These are phyloP conservation scores for Orobanche coerulescens DNA, from an alignment of 257 asterid species.

Conservation along the genomic window DNA sequence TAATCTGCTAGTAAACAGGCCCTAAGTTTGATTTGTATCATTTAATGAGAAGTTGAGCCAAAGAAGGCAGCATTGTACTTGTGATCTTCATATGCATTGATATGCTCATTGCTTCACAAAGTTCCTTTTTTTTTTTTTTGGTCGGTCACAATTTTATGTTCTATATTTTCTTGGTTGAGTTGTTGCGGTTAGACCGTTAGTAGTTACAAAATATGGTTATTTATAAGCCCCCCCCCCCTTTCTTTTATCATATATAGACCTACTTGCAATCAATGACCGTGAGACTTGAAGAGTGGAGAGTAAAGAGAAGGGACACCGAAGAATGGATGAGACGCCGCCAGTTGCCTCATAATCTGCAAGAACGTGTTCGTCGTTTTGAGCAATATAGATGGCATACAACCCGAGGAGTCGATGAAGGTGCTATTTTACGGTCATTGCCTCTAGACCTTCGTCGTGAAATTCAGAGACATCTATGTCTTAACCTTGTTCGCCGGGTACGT, in stretches of 20 bases:
- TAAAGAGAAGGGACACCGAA: conserved; percentile 79
- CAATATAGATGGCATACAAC: conserved; percentile 91
- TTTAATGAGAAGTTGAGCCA: too few species aligned
- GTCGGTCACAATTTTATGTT: too few species aligned
- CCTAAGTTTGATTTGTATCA: too few species aligned
- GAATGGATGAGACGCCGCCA: conserved; percentile 99
- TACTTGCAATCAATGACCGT: conserved; percentile 88
- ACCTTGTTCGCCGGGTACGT: conserved; percentile 91
- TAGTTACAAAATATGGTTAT: not conserved
- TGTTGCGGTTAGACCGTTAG: not conserved
- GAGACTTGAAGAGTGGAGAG: conserved; percentile 95
- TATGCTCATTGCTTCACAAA: too few species aligned
- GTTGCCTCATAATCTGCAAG: conserved; percentile 75
- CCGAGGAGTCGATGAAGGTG: conserved; percentile 85
- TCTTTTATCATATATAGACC: conserved; percentile 39
- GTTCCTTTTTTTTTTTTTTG: too few species aligned
- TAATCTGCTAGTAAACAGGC: too few species aligned
- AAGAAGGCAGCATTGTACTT: too few species aligned
- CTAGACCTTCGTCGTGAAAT: conserved; percentile 84
- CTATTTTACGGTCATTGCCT: conserved; percentile 70
- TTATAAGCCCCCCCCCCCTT: not conserved
- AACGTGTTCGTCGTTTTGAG: conserved; percentile 78
- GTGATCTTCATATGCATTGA: too few species aligned
- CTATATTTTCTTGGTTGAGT: not conserved
- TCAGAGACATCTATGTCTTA: conserved; percentile 91